A percentile compares a stretch with the other conserved stretches of the same genome.
phyloP scores from a whole-genome alignment of 1,284 basidiomycete genomes.

The Vanrija sp. region DNA sequence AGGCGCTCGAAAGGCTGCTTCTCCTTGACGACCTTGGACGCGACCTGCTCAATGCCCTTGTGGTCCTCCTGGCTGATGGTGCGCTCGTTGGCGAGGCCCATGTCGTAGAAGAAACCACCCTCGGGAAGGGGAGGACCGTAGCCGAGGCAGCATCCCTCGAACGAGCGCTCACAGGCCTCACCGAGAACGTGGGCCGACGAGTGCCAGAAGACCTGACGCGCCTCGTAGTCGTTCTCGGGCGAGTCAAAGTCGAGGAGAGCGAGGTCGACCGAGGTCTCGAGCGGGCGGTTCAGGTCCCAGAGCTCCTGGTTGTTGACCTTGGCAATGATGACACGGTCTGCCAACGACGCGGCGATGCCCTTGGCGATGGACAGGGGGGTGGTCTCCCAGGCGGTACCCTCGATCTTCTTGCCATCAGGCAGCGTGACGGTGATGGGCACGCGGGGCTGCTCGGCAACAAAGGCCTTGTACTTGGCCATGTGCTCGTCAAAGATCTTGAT shows the following conservation, averaged over 20 bases:
- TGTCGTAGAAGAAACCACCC: conserved; percentile 99
- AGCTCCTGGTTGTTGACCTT: conserved; percentile 78
- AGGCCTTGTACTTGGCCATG: conserved; percentile 79
- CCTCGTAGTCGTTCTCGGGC: conserved; percentile 68
- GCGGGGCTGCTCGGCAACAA: conserved; percentile 75
- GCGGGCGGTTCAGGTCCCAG: conserved; percentile 92
- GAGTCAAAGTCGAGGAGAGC: conserved; percentile 92
- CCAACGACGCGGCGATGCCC: conserved; percentile 78
- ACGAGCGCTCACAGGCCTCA: conserved; percentile 93
- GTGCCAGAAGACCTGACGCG: conserved; percentile 98
- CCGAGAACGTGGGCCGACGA: conserved; percentile 99
- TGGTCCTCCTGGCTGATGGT: conserved; percentile 78
- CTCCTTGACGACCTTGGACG: conserved; percentile 86
- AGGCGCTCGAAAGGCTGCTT: conserved; percentile 96
- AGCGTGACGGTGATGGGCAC: conserved; percentile 80
- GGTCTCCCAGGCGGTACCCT: conserved; percentile 93
- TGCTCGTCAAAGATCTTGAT: conserved; percentile 87
- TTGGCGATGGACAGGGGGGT: conserved; percentile 88
- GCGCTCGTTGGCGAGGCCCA: conserved; percentile 59
- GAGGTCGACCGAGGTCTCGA: conserved; percentile 77
- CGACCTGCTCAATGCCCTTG: conserved; percentile 79
- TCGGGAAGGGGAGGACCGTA: conserved; percentile 91
- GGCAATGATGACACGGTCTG: conserved; percentile 87
- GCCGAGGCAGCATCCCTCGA: conserved; percentile 89
- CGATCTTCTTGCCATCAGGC: conserved; percentile 77